Base-by-base conservation (phyloP, 2,329 filamentous ascomycete species). In the Triangularia setosa region DNA sequence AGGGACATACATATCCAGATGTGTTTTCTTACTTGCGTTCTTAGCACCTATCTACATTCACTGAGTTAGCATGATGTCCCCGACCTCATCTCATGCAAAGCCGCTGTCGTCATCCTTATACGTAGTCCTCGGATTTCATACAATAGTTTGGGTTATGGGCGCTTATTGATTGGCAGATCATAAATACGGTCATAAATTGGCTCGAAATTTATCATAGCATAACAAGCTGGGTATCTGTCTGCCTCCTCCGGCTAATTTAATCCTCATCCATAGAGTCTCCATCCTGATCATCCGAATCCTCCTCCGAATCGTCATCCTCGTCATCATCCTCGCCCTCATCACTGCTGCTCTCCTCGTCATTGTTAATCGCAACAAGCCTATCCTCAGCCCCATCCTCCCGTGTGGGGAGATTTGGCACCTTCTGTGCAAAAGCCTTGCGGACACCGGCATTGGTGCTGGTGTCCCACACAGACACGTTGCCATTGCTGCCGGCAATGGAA, bases 401-500 rank as follows among this genome's bases (percentile, higher is more conserved):
- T 83, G 24, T 82, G 84, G 65, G 84, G 25, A 60, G 27, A 78
- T 67, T 82, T 74, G 68, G 83, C 64, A 94, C 83, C 64, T 87
- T 88, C 72, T 81, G 86, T 35, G 90, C 92, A 79, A 99, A 99
- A 1, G 90, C 89, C 68, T 90, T 85, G 64, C 95, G 87, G 30
- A 99, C 92, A 25, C 90, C 90, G 14, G 86, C 87, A 75, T 99
- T 99, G 64, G 95, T 99, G 76, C 92, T 87, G 23, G 95, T 97
- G 77, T 98, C 94, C 95, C 95, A 99, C 61, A 99, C 88, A 75
- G 96, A 91, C 74, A 98, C 88, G 35, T 87, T 86, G 55, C 95
- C 95, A 80, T 96, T 96, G 81, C 93, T 98, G 62, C 95, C 95
- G 6, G 94, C 95, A 18, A 99, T 92, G 1, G 93, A 91, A 54